A percentile compares a stretch with the other conserved stretches of the same genome.
phyloP scores from a whole-genome alignment of 176 grass and related monocot species.

The Zoysia pacifica region DNA sequence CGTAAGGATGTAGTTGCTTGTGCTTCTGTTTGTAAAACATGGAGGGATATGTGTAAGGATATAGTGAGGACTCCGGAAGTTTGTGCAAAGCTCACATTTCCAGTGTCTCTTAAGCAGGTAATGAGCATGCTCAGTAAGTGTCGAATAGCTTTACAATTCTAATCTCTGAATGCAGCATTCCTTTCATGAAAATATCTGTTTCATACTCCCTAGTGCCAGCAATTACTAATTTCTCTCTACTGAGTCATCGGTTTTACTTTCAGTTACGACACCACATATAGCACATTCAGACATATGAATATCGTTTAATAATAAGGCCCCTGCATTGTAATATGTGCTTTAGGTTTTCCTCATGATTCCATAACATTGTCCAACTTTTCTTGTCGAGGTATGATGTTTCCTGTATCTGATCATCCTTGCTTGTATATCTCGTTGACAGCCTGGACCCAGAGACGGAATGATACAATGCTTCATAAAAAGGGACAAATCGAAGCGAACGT shows the following conservation, averaged over 20 bases:
- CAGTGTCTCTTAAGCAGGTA: conserved; percentile 92
- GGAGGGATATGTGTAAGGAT: conserved; percentile 86
- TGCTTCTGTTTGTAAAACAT: conserved; percentile 72
- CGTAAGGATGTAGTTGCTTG: conserved; percentile 86
- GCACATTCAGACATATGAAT: background rate
- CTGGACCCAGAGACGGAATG: conserved; percentile 71
- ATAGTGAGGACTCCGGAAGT: conserved; percentile 82
- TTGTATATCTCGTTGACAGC: conserved; percentile 51
- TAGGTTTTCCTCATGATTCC: background rate
- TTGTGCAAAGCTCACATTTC: conserved; percentile 85
- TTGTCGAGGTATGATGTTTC: conserved; percentile 19
- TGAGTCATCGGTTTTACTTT: background rate
- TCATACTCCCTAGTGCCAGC: background rate
- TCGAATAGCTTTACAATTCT: background rate
- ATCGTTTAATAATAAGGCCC: background rate
- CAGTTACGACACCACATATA: background rate
- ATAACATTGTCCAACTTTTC: conserved; percentile 5
- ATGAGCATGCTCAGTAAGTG: background rate
- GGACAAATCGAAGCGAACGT: conserved; percentile 81
- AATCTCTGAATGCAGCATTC: background rate
- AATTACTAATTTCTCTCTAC: conserved; percentile 2
- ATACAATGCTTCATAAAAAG: conserved; percentile 94
- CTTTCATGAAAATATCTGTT: background rate
- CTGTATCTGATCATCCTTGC: conserved; percentile 4
- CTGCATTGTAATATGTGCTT: background rate